phyloP scores from a whole-genome alignment of 148 eudicot species.

The Mesembryanthemum crystallinum region DNA sequence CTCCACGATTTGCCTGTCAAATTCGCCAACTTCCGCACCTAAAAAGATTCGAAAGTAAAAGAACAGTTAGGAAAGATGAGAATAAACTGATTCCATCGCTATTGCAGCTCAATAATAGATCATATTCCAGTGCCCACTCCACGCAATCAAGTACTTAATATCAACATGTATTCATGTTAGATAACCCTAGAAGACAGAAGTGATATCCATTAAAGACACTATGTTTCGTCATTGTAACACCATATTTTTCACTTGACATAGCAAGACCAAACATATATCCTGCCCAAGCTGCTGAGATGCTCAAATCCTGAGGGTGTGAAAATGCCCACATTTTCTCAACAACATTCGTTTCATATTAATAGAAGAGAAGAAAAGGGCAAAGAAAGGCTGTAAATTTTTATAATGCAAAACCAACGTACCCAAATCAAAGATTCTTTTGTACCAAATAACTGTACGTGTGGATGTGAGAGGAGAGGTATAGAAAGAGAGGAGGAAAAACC shows the following conservation, averaged over 20 bases:
- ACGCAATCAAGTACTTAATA: neutral
- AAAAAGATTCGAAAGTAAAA: neutral
- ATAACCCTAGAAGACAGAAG: neutral
- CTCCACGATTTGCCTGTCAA: slow-evolving; percentile 38
- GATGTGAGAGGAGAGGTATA: neutral
- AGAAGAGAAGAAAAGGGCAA: too few species aligned
- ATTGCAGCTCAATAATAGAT: too few species aligned
- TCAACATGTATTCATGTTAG: neutral
- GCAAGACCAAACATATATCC: neutral
- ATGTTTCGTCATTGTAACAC: neutral
- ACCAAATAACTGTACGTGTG: neutral
- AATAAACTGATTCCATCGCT: neutral
- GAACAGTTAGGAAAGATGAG: neutral
- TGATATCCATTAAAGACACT: neutral
- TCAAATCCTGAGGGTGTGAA: neutral
- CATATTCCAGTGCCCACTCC: too few species aligned
- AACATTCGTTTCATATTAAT: slow-evolving; percentile 1
- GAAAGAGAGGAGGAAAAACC: slow-evolving; percentile 29
- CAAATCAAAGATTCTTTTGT: too few species aligned
- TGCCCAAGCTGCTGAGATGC: too few species aligned
- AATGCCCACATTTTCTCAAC: neutral
- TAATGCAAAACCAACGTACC: too few species aligned
- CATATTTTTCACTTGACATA: neutral
- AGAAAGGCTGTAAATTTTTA: too few species aligned
- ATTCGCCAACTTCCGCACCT: slow-evolving; percentile 39